Evolutionary conservation across 2,329 filamentous ascomycete genomes (phyloP).

Genomic region (Aspergillus fischeri): DNA sequence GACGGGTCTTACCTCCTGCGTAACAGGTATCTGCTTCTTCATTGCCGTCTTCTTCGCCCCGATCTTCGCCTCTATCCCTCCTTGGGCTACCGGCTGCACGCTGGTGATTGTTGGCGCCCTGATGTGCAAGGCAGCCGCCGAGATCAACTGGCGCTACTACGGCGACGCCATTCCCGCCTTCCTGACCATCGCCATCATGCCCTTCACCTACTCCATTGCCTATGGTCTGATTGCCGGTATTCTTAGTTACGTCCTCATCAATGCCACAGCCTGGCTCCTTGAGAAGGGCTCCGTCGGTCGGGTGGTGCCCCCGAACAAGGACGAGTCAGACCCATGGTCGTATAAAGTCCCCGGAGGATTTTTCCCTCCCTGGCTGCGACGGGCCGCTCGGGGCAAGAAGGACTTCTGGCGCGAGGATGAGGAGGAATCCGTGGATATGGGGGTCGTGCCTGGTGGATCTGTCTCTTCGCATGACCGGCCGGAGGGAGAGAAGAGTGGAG

Average conservation of each 20-base stretch:
- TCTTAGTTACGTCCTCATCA: conserved; percentile 71
- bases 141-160: conserved; percentile 86
- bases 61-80: conserved; percentile 83
- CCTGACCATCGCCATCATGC: conserved; percentile 79
- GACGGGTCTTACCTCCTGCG: conserved; percentile 77
- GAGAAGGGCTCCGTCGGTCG: conserved; percentile 64
- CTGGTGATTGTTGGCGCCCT: conserved; percentile 81
- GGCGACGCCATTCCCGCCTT: conserved; percentile 83
- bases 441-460: conserved; percentile 8
- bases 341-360: conserved; percentile 72
- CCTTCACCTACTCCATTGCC: conserved; percentile 84
- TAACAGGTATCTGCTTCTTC: conserved; percentile 78
- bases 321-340: conserved; percentile 75
- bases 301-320: conserved; percentile 69
- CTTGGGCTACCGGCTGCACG: conserved; percentile 87
- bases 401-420: conserved; percentile 61
- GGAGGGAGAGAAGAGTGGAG: background rate
- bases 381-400: conserved; percentile 63
- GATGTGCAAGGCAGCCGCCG: conserved; percentile 72
- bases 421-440: conserved; percentile 14
- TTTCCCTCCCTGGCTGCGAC: conserved; percentile 67
- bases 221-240: conserved; percentile 82
- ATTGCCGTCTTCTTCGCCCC: conserved; percentile 85
- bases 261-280: conserved; percentile 65
- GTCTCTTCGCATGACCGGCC: background rate